Conservation (phyloP, 495 filamentous ascomycete species). For the Coniosporium apollinis region DNA sequence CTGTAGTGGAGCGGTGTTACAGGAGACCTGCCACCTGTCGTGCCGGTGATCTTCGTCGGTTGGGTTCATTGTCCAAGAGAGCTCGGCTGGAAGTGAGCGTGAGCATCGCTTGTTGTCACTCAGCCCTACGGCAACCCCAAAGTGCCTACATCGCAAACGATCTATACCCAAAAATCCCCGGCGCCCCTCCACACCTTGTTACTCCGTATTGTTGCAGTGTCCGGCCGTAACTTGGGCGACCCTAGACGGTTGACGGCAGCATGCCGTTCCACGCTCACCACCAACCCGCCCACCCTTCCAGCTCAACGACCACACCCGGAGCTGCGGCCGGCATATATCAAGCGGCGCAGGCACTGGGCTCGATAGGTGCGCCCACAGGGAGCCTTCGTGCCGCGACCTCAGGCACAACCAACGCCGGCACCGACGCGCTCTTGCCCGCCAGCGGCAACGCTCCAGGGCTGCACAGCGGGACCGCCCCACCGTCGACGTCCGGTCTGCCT, state of each 20-base stretch:
- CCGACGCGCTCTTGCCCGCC: conserved; percentile 19
- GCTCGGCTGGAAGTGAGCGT: too few relatives aligned
- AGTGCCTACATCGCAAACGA: too few relatives aligned
- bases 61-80: too few relatives aligned
- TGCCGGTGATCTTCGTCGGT: too few relatives aligned
- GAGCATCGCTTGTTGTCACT: too few relatives aligned
- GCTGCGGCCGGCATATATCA: conserved; percentile 21
- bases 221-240: not conserved
- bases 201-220: too few relatives aligned
- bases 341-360: conserved; percentile 30
- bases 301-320: conserved; percentile 5
- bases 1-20: too few relatives aligned
- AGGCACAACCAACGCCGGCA: conserved; percentile 20
- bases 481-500: conserved; percentile 14
- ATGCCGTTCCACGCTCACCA: conserved; percentile 12
- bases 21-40: too few relatives aligned
- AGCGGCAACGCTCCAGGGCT: conserved; percentile 16
- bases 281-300: conserved; percentile 4
- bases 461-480: conserved; percentile 15
- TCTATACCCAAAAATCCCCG: too few relatives aligned
- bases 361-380: conserved; percentile 30
- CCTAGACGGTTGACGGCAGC: not conserved
- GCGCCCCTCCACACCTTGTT: too few relatives aligned
- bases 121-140: too few relatives aligned
- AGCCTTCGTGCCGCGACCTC: conserved; percentile 21